Percentiles rank a stretch among this genome's conserved stretches.
Evolutionary conservation across 129 eudicot species (phyloP).

Genomic region (Tanacetum coccineum): DNA sequence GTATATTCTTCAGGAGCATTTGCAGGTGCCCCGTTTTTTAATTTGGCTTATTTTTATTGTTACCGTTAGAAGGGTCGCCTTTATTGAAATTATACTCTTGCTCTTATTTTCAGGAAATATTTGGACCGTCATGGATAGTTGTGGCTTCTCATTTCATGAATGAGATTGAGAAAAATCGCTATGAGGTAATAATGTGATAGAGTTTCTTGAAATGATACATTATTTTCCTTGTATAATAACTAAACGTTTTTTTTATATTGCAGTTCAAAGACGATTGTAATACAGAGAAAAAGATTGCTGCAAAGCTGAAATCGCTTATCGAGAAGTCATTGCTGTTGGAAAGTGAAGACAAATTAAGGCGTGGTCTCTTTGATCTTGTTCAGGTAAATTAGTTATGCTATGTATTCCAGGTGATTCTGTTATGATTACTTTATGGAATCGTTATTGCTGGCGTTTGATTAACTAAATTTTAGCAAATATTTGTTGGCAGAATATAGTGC

Average conservation of each 20-base stretch:
- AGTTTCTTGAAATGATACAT: background rate
- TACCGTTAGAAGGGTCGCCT: conserved; percentile 5
- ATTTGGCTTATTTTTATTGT: conserved; percentile 5
- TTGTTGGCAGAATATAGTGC: conserved; percentile 70
- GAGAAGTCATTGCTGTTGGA: conserved; percentile 61
- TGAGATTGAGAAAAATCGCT: conserved; percentile 59
- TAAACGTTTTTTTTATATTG: conserved; percentile 3
- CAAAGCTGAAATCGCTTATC: conserved; percentile 67
- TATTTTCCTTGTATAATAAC: background rate
- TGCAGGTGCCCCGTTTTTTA: conserved; percentile 51
- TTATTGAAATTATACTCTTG: conserved; percentile 4
- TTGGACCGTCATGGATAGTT: conserved; percentile 88
- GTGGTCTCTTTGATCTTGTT: conserved; percentile 73
- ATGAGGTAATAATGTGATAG: conserved; percentile 60
- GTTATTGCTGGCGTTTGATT: background rate
- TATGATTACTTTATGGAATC: background rate
- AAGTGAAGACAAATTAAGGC: conserved; percentile 60
- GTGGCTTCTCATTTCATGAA: conserved; percentile 76
- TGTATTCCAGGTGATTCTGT: conserved; percentile 36
- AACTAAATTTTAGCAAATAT: background rate
- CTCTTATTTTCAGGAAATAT: conserved; percentile 65
- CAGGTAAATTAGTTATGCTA: conserved; percentile 34
- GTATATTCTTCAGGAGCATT: conserved; percentile 56
- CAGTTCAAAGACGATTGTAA: conserved; percentile 95
- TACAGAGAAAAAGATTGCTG: conserved; percentile 83